Evolutionary conservation across 768 basidiomycete species (phyloP).

Genomic region (Sporobolomyces phaffii): DNA sequence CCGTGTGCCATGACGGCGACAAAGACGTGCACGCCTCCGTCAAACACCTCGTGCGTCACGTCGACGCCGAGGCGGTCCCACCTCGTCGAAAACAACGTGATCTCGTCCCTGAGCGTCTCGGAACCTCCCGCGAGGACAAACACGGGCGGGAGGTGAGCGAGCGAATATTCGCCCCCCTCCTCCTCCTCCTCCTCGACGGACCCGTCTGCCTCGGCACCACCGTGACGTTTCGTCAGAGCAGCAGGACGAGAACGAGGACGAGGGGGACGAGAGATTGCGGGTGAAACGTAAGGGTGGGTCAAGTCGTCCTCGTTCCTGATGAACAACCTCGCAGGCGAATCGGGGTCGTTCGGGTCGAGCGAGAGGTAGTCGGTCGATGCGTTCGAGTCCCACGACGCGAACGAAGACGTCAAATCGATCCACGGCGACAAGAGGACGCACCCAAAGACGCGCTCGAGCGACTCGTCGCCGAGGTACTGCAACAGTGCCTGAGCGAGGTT

Average conservation of each 20-base stretch:
- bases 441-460: slow-evolving; percentile 71
- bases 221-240: too few species aligned
- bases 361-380: slow-evolving; percentile 69
- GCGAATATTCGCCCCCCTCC: too few species aligned
- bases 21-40: slow-evolving; percentile 61
- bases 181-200: too few species aligned
- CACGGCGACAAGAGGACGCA: slow-evolving; percentile 68
- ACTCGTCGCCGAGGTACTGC: slow-evolving; percentile 86
- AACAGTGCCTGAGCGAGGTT: slow-evolving; percentile 73
- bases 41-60: slow-evolving; percentile 78
- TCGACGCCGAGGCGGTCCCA: slow-evolving; percentile 73
- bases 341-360: slow-evolving; percentile 60
- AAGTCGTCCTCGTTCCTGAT: slow-evolving; percentile 63
- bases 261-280: slow-evolving; percentile 75
- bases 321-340: slow-evolving; percentile 82
- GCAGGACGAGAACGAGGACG: too few species aligned
- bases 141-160: slow-evolving; percentile 73
- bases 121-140: slow-evolving; percentile 84
- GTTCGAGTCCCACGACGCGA: slow-evolving; percentile 91
- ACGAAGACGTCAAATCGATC: slow-evolving; percentile 79
- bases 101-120: slow-evolving; percentile 88
- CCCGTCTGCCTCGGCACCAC: too few species aligned
- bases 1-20: neutral
- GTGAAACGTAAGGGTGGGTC: slow-evolving; percentile 84
- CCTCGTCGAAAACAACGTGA: slow-evolving; percentile 79